phyloP scores from a whole-genome alignment of 345 rosid genomes.

The Brassica rapa region DNA sequence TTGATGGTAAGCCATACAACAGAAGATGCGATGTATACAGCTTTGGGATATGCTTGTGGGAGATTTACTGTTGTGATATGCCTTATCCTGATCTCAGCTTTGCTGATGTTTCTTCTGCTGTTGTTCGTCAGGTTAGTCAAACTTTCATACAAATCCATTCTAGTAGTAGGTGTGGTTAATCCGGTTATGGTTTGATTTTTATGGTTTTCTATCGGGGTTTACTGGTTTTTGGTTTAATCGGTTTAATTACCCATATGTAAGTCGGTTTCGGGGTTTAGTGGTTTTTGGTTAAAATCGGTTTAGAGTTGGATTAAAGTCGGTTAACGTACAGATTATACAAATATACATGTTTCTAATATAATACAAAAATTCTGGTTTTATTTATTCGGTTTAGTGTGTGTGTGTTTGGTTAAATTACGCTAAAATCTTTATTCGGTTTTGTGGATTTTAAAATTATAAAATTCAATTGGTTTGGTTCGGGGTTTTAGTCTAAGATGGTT shows the following conservation, averaged over 20 bases:
- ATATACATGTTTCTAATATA: not conserved
- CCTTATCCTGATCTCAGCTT: slow-evolving; percentile 94
- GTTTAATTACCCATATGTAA: not conserved
- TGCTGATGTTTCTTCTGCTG: slow-evolving; percentile 88
- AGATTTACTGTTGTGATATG: slow-evolving; percentile 94
- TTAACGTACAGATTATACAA: not conserved
- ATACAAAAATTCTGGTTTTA: not conserved
- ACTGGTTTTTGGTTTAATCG: not conserved
- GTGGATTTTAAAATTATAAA: not conserved
- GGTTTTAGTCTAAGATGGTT: not conserved
- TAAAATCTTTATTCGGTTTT: not conserved
- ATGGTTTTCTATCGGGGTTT: not conserved
- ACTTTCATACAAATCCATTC: not conserved
- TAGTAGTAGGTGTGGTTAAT: not conserved
- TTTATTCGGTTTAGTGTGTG: not conserved
- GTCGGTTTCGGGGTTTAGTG: not conserved
- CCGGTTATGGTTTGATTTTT: not conserved
- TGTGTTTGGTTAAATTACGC: not conserved
- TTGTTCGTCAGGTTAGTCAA: slow-evolving; percentile 79
- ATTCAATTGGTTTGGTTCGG: not conserved
- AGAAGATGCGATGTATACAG: slow-evolving; percentile 98
- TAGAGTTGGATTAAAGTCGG: not conserved
- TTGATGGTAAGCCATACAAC: slow-evolving; percentile 93
- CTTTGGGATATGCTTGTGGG: slow-evolving; percentile 99
- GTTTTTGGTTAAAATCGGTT: not conserved